Evolutionary conservation across 164 flowering plant genomes (phyloP).

Genomic region (Tetracentron sinense): DNA sequence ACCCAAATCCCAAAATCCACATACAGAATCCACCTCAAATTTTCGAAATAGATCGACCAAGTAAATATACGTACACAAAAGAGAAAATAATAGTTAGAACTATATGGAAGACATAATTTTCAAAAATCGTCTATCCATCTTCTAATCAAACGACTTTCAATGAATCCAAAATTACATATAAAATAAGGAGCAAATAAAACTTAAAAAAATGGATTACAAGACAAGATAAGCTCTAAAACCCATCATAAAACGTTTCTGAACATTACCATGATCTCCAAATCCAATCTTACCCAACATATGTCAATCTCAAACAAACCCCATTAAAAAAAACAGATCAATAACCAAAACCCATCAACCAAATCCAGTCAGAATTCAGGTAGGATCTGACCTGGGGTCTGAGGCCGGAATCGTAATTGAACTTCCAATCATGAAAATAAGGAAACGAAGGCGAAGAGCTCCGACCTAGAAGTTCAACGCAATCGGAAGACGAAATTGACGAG

Average conservation of each 20-base stretch:
- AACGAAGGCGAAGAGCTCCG: conserved; percentile 44
- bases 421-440: conserved; percentile 68
- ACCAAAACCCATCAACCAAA: neutral
- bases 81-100: no score
- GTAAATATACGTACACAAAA: neutral
- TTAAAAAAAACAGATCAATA: neutral
- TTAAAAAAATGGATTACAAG: no score
- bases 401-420: conserved; percentile 46
- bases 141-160: no score
- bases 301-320: neutral
- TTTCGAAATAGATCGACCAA: neutral
- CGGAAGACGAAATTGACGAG: conserved; percentile 36
- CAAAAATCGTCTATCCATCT: no score
- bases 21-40: neutral
- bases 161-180: no score
- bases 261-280: conserved; percentile 3
- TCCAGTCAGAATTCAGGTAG: conserved; percentile 8
- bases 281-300: neutral
- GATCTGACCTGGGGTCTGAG: conserved; percentile 63
- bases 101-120: no score
- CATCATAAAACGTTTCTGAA: no score
- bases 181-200: no score
- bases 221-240: no score
- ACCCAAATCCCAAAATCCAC: neutral
- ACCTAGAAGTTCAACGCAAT: conserved; percentile 38